Conservation (phyloP, 768 basidiomycete genomes). For the Suillus ampliporus region DNA sequence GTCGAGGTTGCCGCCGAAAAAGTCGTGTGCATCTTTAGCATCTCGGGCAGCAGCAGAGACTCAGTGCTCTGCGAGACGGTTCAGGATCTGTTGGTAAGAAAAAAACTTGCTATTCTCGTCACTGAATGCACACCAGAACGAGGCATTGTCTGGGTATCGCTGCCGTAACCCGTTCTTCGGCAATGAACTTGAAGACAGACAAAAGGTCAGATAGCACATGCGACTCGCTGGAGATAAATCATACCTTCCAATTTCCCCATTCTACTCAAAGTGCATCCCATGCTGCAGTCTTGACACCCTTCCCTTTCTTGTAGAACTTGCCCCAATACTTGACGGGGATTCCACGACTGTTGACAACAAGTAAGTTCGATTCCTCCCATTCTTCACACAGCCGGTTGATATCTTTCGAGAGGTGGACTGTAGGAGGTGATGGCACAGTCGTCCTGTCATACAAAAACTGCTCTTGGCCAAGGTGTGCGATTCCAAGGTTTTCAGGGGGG, state of each 20-base stretch:
- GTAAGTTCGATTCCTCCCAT: slow-evolving; percentile 21
- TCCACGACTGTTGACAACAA: slow-evolving; percentile 15
- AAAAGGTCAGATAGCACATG: background rate
- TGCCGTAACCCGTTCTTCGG: slow-evolving; percentile 16
- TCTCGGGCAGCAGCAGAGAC: slow-evolving; percentile 5
- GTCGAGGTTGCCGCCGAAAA: slow-evolving; percentile 16
- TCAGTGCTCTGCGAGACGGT: background rate
- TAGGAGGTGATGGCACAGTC: background rate
- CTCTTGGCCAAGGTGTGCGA: background rate
- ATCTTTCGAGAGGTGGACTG: slow-evolving; percentile 16
- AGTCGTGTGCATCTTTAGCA: slow-evolving; percentile 13
- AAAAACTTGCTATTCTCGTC: slow-evolving; percentile 12
- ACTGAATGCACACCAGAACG: slow-evolving; percentile 22
- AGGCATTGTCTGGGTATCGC: slow-evolving; percentile 6
- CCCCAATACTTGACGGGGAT: slow-evolving; percentile 23
- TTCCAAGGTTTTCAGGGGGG: background rate
- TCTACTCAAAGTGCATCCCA: slow-evolving; percentile 19
- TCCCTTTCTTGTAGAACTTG: slow-evolving; percentile 19
- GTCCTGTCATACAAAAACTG: background rate
- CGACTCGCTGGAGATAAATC: background rate
- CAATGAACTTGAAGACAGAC: slow-evolving; percentile 17
- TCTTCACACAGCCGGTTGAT: slow-evolving; percentile 20
- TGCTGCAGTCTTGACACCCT: slow-evolving; percentile 4
- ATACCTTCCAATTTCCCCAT: slow-evolving; percentile 22
- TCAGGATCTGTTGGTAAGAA: slow-evolving; percentile 17